Evolutionary conservation across 1,284 basidiomycete genomes (phyloP), one percentile per base, ranked within the genome.

Genomic region (Rhodofomes roseus): DNA sequence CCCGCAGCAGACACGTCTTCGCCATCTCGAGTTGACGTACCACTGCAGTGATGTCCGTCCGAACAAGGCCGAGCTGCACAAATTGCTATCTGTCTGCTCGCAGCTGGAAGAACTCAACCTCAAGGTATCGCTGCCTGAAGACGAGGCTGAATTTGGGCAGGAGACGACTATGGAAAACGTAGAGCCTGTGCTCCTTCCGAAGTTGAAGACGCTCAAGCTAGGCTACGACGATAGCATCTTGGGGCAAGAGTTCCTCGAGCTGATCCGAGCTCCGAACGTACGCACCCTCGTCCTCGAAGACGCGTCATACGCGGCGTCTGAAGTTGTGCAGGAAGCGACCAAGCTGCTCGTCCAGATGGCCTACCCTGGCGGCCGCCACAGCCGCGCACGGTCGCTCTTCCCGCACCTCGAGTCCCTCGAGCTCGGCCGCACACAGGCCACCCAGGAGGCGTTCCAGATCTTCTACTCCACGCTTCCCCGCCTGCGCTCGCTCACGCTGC

Each of bases 1-100:
- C 58, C 1, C 57, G 22, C 31, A 23, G 29, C n/a, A 14, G n/a
- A 14, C 59, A 5, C 60, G 59, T 4, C 54, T 68, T 36, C 57
- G 58, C 44, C 54, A 51, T 6, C 56, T 68, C 36, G 63, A 66
- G 41, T 55, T 68, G n/a, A 62, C 62, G n/a, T 68, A 66, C 55
- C 66, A 66, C 55, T 61, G 61, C 57, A 50, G 39, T 23, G 61
- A 64, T 18, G 66, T 68, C 23, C 63, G 66, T 18, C 66, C 62
- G 4, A 59, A 40, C 34, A 56, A 54, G 55, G 43, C 53, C 39
- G 64, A 65, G 41, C 57, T 66, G 52, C 54, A 50, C 12, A 58
- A 44, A 0, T 55, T 66, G 16, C 51, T 68, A 6, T 51, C 54
- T 18, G 56, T 51, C 18, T 65, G 63, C 53, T 16, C 57, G 29